Evolutionary conservation across 441 rosid genomes (phyloP), one percentile per base, ranked within the genome.

Genomic region (Omphalea diandra): DNA sequence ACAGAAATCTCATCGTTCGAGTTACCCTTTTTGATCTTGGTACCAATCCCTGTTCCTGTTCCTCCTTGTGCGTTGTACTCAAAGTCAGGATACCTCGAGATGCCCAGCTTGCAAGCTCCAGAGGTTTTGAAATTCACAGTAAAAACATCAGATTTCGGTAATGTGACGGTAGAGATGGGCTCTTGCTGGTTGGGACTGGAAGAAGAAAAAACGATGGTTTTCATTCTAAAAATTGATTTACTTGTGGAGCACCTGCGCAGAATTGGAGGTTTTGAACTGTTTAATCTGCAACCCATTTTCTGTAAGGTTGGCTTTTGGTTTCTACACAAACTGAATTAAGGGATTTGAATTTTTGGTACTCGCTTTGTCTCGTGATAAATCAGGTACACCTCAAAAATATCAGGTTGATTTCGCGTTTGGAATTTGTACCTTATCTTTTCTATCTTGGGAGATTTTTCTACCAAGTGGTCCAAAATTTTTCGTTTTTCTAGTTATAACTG

Each of bases 41-140:
- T 33, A 49, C 78, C 91, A 1, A 74, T 80, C 67, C 95, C 97
- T 10, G 82, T 49, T 71, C 97, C 97, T 20, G 77, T 83, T 27
- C 97, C 97, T 0, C 96, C 97, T 32, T 29, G 69, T 36, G 93
- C 94, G 73, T 54, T 27, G 18, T 54, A 54, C 12, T 54, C 58
- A 14, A 54, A 11, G 7, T 54, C 32, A 54, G 58, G 58, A 54
- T 54, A 54, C 27, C 58, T 54, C 27, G 58, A 24, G 32, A 54
- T 54, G 6, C 58, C 58, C 10, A 54, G 58, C 58, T 54, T 54
- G 32, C 32, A 54, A 27, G 58, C 58, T 27, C 32, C 94, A 57
- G 83, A 80, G 44, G 89, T 87, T 80, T 81, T 86, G 91, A 91
- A 91, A 57, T 74, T 70, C 29, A 83, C 84, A 38, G 58, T 74